phyloP scores from a whole-genome alignment of 2,329 filamentous ascomycete genomes.

The Colletotrichum sp. region DNA sequence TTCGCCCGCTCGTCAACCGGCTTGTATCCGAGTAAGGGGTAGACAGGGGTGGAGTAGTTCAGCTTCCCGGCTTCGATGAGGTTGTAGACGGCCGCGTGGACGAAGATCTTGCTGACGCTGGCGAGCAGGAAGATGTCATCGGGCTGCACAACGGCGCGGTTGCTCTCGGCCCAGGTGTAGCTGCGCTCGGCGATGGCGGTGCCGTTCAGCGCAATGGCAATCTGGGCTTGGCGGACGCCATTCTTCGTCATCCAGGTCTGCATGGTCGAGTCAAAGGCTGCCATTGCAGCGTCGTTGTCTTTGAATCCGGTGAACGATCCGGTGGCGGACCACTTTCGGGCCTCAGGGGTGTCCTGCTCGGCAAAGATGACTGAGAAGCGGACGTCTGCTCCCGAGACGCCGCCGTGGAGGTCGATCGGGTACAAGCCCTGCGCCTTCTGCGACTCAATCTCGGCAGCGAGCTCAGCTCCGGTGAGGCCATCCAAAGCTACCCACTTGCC shows the following conservation, averaged over 20 bases:
- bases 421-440: conserved; percentile 9
- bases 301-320: conserved; percentile 8
- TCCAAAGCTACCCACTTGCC: conserved; percentile 16
- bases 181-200: conserved; percentile 10
- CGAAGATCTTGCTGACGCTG: conserved; percentile 23
- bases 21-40: conserved; percentile 9
- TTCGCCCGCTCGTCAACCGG: conserved; percentile 1
- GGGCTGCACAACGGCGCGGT: conserved; percentile 5
- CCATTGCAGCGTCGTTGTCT: background rate
- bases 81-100: conserved; percentile 16
- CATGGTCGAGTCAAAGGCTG: background rate
- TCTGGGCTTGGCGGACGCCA: conserved; percentile 21
- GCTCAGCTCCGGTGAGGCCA: background rate
- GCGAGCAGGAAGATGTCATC: conserved; percentile 21
- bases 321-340: conserved; percentile 10
- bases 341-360: background rate
- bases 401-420: conserved; percentile 19
- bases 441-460: background rate
- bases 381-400: background rate
- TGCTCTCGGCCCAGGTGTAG: conserved; percentile 22
- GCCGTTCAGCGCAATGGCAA: conserved; percentile 9
- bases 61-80: conserved; percentile 13
- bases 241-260: conserved; percentile 19
- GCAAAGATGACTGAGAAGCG: conserved; percentile 21
- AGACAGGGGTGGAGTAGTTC: background rate